Conservation (phyloP, 2,329 filamentous ascomycete genomes). For the Hysterium pulicare region DNA sequence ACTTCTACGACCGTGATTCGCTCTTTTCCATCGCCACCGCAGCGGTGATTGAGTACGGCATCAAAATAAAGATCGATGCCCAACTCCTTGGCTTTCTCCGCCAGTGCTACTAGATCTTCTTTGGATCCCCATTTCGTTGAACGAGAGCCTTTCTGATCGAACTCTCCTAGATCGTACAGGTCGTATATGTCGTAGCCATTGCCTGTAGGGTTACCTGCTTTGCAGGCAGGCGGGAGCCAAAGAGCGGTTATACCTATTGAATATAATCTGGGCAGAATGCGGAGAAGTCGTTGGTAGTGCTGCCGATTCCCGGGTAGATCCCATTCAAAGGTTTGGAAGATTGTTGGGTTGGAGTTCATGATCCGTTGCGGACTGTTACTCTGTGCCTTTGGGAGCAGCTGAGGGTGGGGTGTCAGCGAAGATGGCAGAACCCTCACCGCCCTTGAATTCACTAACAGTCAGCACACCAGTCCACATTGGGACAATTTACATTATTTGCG, state of each 20-base stretch:
- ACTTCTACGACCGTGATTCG: slow-evolving; percentile 59
- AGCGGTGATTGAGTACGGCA: slow-evolving; percentile 66
- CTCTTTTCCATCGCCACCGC: slow-evolving; percentile 61
- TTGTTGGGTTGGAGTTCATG: slow-evolving; percentile 22
- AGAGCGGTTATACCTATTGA: slow-evolving; percentile 49
- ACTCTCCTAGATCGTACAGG: slow-evolving; percentile 66
- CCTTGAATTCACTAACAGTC: too few relatives aligned
- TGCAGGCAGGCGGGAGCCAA: slow-evolving; percentile 67
- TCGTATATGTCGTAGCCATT: slow-evolving; percentile 62
- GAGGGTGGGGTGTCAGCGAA: too few relatives aligned
- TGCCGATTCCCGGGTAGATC: slow-evolving; percentile 55
- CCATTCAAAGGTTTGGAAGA: slow-evolving; percentile 70
- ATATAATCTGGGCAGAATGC: slow-evolving; percentile 50
- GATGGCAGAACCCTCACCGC: too few relatives aligned
- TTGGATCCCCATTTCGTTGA: slow-evolving; percentile 65
- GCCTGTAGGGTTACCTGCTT: slow-evolving; percentile 56
- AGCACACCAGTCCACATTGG: too few relatives aligned
- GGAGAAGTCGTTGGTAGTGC: slow-evolving; percentile 56
- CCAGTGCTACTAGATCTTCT: slow-evolving; percentile 53
- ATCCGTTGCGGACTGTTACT: too few relatives aligned
- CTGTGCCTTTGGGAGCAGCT: too few relatives aligned
- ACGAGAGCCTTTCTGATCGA: slow-evolving; percentile 60
- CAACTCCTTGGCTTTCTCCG: slow-evolving; percentile 45
- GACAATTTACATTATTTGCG: too few relatives aligned
- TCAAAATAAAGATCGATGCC: slow-evolving; percentile 61